These are phyloP conservation scores for Aspergillus uvarum DNA, from an alignment of 2,329 filamentous ascomycete genomes.

Conservation along the genomic window DNA sequence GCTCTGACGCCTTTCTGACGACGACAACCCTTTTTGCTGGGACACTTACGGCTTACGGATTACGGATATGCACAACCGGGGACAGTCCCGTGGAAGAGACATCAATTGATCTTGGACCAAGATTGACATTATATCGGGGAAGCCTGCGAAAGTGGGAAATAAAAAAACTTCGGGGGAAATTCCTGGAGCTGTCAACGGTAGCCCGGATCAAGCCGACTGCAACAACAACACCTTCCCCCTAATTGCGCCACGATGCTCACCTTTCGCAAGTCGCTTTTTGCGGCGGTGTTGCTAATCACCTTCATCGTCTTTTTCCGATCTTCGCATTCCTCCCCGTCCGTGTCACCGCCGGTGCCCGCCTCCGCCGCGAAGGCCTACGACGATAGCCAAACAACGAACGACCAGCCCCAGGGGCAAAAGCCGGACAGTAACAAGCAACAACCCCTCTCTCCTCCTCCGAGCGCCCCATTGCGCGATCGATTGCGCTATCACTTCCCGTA, in stretches of 20 bases:
- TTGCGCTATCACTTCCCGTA: slow-evolving; percentile 93
- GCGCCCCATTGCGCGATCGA: slow-evolving; percentile 72
- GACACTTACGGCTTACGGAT: background rate
- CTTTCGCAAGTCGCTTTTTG: slow-evolving; percentile 71
- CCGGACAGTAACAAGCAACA: slow-evolving; percentile 23
- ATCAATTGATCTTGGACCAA: background rate
- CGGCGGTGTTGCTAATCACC: slow-evolving; percentile 67
- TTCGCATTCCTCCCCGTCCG: slow-evolving; percentile 55
- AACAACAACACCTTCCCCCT: background rate
- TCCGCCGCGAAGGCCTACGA: slow-evolving; percentile 27
- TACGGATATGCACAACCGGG: background rate
- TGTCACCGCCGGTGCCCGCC: slow-evolving; percentile 33
- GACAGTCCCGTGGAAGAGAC: background rate
- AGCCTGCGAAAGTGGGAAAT: background rate
- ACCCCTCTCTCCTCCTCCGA: slow-evolving; percentile 67
- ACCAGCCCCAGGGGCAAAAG: slow-evolving; percentile 13
- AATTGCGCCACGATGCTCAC: slow-evolving; percentile 63
- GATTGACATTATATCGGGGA: background rate
- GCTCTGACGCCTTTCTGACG: background rate
- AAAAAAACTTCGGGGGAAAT: background rate
- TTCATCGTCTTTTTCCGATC: slow-evolving; percentile 69
- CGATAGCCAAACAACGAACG: slow-evolving; percentile 19
- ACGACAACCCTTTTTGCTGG: background rate
- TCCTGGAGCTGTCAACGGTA: background rate
- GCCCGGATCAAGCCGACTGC: slow-evolving; percentile 6